Conservation (phyloP, 1,284 basidiomycete species). For the Leccinum pallidistipes region DNA sequence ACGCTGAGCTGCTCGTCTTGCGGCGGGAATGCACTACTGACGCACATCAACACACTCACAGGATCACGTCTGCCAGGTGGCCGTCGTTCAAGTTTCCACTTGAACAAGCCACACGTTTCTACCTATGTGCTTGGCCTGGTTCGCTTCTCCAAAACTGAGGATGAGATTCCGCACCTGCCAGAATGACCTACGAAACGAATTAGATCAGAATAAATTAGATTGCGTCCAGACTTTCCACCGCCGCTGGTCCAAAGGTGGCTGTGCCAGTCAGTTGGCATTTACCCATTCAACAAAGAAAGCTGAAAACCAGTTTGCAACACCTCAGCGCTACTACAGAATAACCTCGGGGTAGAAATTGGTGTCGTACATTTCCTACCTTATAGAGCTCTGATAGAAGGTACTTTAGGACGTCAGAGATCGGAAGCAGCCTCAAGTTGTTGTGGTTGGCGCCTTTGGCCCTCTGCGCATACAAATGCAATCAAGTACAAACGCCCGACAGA, state of each 20-base stretch:
- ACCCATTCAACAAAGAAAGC: not conserved
- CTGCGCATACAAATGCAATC: not conserved
- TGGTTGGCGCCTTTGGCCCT: not conserved
- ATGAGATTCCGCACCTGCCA: not conserved
- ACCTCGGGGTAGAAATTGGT: not conserved
- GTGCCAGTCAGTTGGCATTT: not conserved
- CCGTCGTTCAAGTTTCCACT: not conserved
- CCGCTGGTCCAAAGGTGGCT: not conserved
- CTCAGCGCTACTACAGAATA: not conserved
- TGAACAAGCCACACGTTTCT: not conserved
- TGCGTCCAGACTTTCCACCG: not conserved
- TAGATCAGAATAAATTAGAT: not conserved
- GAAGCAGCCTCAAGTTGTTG: not conserved
- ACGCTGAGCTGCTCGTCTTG: not conserved
- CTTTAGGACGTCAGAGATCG: not conserved
- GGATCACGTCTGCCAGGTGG: not conserved
- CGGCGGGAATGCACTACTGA: not conserved
- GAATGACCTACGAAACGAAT: not conserved
- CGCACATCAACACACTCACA: not conserved
- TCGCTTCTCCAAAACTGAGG: not conserved
- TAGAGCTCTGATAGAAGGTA: not conserved
- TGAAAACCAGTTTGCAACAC: not conserved
- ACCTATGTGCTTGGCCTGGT: not conserved
- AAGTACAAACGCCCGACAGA: not conserved
- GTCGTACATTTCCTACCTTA: not conserved